phyloP scores from a whole-genome alignment of 1,284 basidiomycete genomes.

The Ceraceosorus bombacis region DNA sequence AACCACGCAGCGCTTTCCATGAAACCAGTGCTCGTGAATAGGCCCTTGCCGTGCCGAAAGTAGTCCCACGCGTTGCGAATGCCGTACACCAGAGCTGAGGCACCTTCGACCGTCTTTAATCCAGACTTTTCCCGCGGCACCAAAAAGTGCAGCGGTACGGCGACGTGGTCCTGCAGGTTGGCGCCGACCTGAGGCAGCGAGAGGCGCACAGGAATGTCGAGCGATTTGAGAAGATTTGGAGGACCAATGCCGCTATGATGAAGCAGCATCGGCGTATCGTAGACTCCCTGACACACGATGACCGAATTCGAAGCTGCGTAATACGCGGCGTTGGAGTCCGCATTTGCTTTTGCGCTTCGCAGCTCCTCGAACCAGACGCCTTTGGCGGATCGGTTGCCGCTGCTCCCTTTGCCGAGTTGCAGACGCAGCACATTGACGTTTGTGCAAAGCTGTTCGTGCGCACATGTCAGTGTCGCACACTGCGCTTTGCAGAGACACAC shows the following conservation, averaged over 20 bases:
- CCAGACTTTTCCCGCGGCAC: background rate
- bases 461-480: background rate
- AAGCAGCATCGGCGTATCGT: constrained; percentile 7
- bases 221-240: background rate
- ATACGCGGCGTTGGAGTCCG: constrained; percentile 1
- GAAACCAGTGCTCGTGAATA: constrained; percentile 7
- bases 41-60: constrained; percentile 5
- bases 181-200: constrained; percentile 6
- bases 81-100: background rate
- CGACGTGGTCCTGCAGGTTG: constrained; percentile 7
- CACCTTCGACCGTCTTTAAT: background rate
- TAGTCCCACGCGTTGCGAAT: constrained; percentile 7
- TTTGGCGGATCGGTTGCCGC: constrained; percentile 6
- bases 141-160: constrained; percentile 13
- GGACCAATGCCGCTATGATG: constrained; percentile 9
- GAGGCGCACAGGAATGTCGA: constrained; percentile 7
- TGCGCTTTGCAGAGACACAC: background rate
- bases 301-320: background rate
- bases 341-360: constrained; percentile 2
- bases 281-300: constrained; percentile 3
- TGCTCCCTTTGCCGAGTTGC: background rate
- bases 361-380: constrained; percentile 12
- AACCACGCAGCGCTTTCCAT: constrained; percentile 12
- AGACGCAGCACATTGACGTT: constrained; percentile 7
- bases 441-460: constrained; percentile 7